Evolutionary conservation across 129 eudicot species (phyloP).

Genomic region (Arctium lappa): DNA sequence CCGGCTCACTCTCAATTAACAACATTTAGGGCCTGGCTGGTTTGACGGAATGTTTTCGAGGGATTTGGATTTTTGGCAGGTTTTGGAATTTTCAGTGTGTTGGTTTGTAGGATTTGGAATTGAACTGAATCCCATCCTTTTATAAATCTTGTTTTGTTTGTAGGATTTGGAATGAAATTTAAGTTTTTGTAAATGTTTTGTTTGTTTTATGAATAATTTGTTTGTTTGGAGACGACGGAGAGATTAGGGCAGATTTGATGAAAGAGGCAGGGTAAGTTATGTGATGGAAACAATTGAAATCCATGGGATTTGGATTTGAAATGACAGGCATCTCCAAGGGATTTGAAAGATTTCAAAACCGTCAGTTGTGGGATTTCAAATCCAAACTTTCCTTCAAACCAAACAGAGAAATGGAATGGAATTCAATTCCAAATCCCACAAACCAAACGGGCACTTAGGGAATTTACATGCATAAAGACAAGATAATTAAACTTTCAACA

Average conservation of each 20-base stretch:
- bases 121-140: neutral
- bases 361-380: neutral
- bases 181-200: neutral
- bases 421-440: neutral
- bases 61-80: neutral
- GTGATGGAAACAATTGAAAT: too few species aligned
- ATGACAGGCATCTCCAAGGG: neutral
- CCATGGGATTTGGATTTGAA: neutral
- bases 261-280: too few species aligned
- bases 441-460: neutral
- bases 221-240: neutral
- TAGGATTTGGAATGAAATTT: neutral
- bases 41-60: neutral
- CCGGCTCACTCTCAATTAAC: neutral
- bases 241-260: neutral
- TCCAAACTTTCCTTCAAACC: neutral
- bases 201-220: neutral
- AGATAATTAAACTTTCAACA: neutral
- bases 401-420: neutral
- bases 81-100: neutral
- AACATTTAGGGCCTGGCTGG: neutral
- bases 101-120: neutral
- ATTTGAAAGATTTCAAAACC: too few species aligned
- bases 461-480: neutral
- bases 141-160: neutral